Base-by-base conservation (phyloP, 108 stramenopile genomes). In the Asterionellopsis glacialis region DNA sequence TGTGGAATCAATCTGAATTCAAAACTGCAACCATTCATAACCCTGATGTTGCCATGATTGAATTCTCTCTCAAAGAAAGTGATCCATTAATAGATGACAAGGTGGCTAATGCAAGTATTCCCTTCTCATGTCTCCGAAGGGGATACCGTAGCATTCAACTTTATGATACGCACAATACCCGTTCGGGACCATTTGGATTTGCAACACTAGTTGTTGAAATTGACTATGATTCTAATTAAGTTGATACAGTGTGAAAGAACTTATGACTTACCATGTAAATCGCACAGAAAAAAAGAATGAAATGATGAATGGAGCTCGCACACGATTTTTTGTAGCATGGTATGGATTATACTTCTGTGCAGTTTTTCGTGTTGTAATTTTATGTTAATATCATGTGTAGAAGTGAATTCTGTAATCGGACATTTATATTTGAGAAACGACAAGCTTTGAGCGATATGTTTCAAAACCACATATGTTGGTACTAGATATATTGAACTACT, bases 41-140 rank as follows among this genome's bases (percentile, higher is more conserved):
- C n/a, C 76, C 75, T 0, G 76, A 85, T 44, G 76, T 87, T 4
- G 91, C 87, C 14, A 89, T 93, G 85, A 15, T 93, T 42, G 61
- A 71, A 25, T 85, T 92, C 61, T 59, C 73, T 2, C 65, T 92
- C 10, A 61, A 70, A 56, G 85, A 92, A 51, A 63, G 74, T 19
- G 86, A 92, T 55, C 48, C 83, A 9, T 65, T 67, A 11, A 19
- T 79, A 1, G 75, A 88, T 60, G 77, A 82, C 51, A 75, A 80
- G 40, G 74, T 91, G 45, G 88, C 77, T 11, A 72, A 75, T 59
- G 82, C 77, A 33, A 59, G 59, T 19, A 65, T 81, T 21, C 80
- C 80, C 21, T 63, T 81, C 19, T 51, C 76, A 22, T 81, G 80
- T 50, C 73, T 81, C 68, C 59, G 80, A 52, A 61, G 75, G 51